phyloP scores from a whole-genome alignment of 2,329 filamentous ascomycete genomes.

The Emmonsiellopsis sp. region DNA sequence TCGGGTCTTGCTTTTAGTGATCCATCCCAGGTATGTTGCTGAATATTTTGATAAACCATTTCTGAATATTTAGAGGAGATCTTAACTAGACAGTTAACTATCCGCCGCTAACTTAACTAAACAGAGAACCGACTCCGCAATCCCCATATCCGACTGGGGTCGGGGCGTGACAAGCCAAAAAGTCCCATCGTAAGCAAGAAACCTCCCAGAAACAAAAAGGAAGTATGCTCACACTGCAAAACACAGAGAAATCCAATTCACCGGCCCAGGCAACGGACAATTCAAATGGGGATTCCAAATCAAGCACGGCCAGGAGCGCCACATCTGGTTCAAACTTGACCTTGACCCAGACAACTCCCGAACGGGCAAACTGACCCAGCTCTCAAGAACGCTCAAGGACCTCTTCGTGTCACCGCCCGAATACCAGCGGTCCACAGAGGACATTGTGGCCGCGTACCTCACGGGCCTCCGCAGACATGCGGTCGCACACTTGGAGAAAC shows the following conservation, averaged over 20 bases:
- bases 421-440: slow-evolving; percentile 1
- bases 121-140: not conserved
- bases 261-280: not conserved
- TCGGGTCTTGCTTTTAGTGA: slow-evolving; percentile 2
- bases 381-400: slow-evolving; percentile 1
- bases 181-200: slow-evolving; percentile 1
- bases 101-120: not conserved
- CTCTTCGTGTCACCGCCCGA: slow-evolving; percentile 2
- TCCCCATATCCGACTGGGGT: slow-evolving; percentile 2
- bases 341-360: not conserved
- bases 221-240: not conserved
- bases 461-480: slow-evolving; percentile 1
- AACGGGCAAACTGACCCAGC: slow-evolving; percentile 1
- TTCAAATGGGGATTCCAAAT: slow-evolving; percentile 4
- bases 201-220: not conserved
- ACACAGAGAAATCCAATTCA: slow-evolving; percentile 1
- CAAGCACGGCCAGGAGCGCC: slow-evolving; percentile 1
- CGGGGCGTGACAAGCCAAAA: slow-evolving; percentile 3
- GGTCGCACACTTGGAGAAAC: slow-evolving; percentile 1
- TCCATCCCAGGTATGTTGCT: slow-evolving; percentile 1
- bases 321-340: slow-evolving; percentile 3
- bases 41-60: not conserved
- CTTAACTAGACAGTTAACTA: not conserved
- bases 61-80: not conserved
- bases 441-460: slow-evolving; percentile 1